Evolutionary conservation across 371 early-diverging fungal species (phyloP).

Genomic region (Syncephalis fuscata): DNA sequence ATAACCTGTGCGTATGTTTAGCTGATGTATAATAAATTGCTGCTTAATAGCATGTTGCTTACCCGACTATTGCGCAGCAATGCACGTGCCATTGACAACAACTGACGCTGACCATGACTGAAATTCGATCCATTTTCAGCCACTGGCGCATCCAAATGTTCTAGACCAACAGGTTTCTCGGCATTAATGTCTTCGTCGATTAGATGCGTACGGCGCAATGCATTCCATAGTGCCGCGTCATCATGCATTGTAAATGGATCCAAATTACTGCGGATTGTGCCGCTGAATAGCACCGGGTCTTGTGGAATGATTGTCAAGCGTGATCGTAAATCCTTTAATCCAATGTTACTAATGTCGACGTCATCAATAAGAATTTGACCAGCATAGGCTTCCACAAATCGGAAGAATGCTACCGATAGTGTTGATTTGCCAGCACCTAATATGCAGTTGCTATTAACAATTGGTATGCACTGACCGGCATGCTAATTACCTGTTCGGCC

Average conservation of each 20-base stretch:
- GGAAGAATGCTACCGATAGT: constrained; percentile 43
- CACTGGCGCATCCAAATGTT: constrained; percentile 31
- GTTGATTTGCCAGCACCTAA: constrained; percentile 47
- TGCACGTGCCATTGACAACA: constrained; percentile 64
- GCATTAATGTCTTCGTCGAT: constrained; percentile 17
- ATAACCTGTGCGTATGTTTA: constrained; percentile 23
- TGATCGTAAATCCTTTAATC: constrained; percentile 39
- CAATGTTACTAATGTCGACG: constrained; percentile 40
- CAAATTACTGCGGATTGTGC: constrained; percentile 44
- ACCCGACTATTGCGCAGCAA: constrained; percentile 37
- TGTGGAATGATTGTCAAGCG: constrained; percentile 56
- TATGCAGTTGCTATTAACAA: too few relatives aligned
- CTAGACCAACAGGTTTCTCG: constrained; percentile 19
- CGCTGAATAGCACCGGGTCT: constrained; percentile 43
- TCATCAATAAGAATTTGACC: constrained; percentile 51
- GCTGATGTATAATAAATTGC: not conserved
- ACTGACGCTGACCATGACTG: constrained; percentile 66
- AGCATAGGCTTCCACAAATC: constrained; percentile 39
- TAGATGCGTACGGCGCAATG: constrained; percentile 28
- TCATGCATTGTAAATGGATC: constrained; percentile 41
- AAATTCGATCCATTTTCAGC: constrained; percentile 52
- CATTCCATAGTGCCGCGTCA: constrained; percentile 49
- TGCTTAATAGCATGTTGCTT: constrained; percentile 4
- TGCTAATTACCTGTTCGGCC: constrained; percentile 25
- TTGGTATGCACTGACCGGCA: too few relatives aligned